Evolutionary conservation across 108 stramenopile species (phyloP).

Genomic region (Tribonema minus): DNA sequence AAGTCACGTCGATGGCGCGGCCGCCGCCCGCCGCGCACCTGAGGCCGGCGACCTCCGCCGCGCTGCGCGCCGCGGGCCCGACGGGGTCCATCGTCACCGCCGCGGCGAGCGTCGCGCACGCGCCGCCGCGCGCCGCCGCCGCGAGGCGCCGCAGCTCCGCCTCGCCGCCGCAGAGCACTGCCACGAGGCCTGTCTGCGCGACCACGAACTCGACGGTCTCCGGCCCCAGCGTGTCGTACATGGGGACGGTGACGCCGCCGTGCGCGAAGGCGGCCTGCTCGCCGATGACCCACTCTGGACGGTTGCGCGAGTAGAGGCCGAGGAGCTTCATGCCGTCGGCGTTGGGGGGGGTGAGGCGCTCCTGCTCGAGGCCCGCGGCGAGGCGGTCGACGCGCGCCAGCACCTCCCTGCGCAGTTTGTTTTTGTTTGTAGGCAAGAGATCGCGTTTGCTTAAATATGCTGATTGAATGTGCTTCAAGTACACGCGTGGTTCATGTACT

Average conservation of each 20-base stretch:
- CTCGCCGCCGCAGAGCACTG: constrained; percentile 70
- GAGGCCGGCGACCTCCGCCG: neutral
- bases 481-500: neutral
- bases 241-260: constrained; percentile 76
- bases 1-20: too few relatives aligned
- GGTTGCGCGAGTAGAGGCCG: constrained; percentile 86
- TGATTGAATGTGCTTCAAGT: neutral
- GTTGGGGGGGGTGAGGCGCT: constrained; percentile 50
- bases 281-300: constrained; percentile 84
- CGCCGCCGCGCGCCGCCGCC: too few relatives aligned
- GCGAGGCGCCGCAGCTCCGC: constrained; percentile 67
- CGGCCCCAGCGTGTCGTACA: constrained; percentile 90
- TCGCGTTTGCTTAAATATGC: too few relatives aligned
- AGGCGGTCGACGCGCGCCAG: constrained; percentile 41
- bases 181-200: constrained; percentile 68
- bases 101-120: neutral
- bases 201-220: constrained; percentile 79
- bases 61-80: neutral
- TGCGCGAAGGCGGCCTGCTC: constrained; percentile 68
- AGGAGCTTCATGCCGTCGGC: constrained; percentile 50
- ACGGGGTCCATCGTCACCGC: neutral
- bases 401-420: constrained; percentile 19
- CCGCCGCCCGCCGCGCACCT: too few relatives aligned
- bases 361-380: constrained; percentile 44
- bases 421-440: too few relatives aligned